A percentile compares a stretch with the other conserved stretches of the same genome.
Evolutionary conservation across 2,329 filamentous ascomycete genomes (phyloP).

Genomic region (Cryphonectria parasitica): DNA sequence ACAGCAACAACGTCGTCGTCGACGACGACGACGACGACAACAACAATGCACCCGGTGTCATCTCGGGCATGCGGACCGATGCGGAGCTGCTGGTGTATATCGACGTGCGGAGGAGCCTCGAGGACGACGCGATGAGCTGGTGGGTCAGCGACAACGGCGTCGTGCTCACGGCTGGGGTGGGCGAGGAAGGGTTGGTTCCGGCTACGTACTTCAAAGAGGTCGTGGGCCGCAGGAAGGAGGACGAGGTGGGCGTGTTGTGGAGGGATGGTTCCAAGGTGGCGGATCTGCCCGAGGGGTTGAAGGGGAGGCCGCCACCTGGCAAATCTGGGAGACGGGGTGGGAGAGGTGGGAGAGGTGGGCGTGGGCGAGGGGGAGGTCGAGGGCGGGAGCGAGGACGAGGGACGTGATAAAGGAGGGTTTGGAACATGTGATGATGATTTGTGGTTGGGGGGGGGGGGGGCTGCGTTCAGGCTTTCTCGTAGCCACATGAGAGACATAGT

Average conservation of each 20-base stretch:
- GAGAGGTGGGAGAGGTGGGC: constrained; percentile 37
- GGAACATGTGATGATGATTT: neutral
- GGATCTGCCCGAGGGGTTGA: constrained; percentile 67
- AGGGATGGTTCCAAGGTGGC: constrained; percentile 68
- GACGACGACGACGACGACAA: neutral
- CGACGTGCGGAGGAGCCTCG: constrained; percentile 69
- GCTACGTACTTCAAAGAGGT: constrained; percentile 72
- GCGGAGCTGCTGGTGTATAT: constrained; percentile 80
- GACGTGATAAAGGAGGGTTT: neutral
- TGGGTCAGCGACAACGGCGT: constrained; percentile 82
- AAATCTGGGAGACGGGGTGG: constrained; percentile 37
- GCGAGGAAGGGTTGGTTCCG: constrained; percentile 65
- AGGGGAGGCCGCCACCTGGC: constrained; percentile 51
- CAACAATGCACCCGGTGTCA: neutral
- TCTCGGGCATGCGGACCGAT: constrained; percentile 72
- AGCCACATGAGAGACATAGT: neutral
- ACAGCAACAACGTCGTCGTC: neutral
- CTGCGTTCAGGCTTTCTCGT: neutral
- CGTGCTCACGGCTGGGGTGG: constrained; percentile 64
- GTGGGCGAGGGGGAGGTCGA: constrained; percentile 33
- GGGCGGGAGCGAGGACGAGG: constrained; percentile 29
- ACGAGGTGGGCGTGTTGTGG: constrained; percentile 68
- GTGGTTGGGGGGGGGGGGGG: no score
- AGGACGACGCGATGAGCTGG: constrained; percentile 66
- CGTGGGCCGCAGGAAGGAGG: constrained; percentile 58